These are phyloP conservation scores for Musa acuminata DNA, from an alignment of 176 grass and related monocot genomes.

Conservation along the genomic window DNA sequence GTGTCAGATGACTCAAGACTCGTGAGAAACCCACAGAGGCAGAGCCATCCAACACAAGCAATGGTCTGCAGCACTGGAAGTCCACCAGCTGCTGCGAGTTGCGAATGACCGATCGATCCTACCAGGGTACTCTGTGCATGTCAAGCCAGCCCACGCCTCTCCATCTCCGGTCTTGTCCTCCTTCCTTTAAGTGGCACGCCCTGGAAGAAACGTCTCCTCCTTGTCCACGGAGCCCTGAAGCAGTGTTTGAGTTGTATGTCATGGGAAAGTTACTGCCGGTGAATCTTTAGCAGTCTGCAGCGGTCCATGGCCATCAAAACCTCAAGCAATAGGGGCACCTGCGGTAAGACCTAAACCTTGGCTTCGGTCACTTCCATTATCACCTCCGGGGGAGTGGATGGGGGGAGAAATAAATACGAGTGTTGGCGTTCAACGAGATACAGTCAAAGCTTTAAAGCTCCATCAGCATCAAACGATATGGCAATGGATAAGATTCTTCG, in stretches of 20 bases:
- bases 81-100: neutral
- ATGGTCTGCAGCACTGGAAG: neutral
- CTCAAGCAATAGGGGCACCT: too few relatives aligned
- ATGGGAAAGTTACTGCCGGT: neutral
- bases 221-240: neutral
- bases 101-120: neutral
- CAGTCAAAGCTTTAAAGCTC: too few relatives aligned
- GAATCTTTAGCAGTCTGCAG: neutral
- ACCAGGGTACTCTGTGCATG: neutral
- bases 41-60: neutral
- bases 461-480: too few relatives aligned
- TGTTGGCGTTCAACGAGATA: too few relatives aligned
- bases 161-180: neutral
- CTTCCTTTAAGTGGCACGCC: neutral
- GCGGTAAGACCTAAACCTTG: too few relatives aligned
- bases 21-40: too few relatives aligned
- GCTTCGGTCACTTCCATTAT: too few relatives aligned
- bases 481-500: too few relatives aligned
- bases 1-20: too few relatives aligned
- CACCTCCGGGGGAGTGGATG: too few relatives aligned
- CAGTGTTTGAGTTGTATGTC: neutral
- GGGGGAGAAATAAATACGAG: too few relatives aligned
- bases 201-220: neutral
- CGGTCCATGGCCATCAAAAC: neutral
- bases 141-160: neutral